These are phyloP conservation scores for Fusarium sterilihyphosum DNA, from an alignment of 2,329 filamentous ascomycete genomes.

Conservation along the genomic window DNA sequence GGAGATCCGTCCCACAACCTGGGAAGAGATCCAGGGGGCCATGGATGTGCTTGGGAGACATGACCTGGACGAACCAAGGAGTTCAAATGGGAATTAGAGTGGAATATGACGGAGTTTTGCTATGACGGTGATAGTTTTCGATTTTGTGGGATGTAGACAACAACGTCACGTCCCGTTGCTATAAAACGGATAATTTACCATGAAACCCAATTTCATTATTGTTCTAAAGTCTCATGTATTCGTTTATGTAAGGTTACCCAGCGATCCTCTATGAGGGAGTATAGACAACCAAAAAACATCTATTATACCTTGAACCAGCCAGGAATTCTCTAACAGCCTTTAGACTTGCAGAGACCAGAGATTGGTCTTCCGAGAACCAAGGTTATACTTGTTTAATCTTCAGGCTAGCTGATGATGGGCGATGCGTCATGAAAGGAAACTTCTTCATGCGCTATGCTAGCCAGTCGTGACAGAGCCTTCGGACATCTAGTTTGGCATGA, in stretches of 20 bases:
- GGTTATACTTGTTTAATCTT: not conserved
- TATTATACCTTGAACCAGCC: not conserved
- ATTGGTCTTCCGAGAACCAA: not conserved
- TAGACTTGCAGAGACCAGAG: not conserved
- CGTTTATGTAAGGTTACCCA: not conserved
- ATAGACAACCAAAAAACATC: not conserved
- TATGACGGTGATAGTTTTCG: not conserved
- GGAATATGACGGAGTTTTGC: not conserved
- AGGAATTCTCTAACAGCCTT: too few relatives aligned
- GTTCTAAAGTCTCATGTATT: not conserved
- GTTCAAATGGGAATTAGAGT: not conserved
- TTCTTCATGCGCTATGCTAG: not conserved
- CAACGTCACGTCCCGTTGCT: not conserved
- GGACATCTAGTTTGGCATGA: constrained; percentile 9
- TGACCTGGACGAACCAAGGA: constrained; percentile 40
- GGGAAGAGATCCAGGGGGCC: constrained; percentile 44
- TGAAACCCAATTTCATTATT: not conserved
- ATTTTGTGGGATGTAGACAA: not conserved
- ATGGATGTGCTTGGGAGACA: constrained; percentile 42
- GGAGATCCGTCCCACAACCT: constrained; percentile 41
- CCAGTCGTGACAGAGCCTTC: not conserved
- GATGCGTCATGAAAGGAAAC: not conserved
- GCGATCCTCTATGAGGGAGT: not conserved
- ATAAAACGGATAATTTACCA: not conserved
- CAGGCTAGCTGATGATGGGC: not conserved